These are phyloP conservation scores for Paramyrothecium sp. DNA, from an alignment of 2,329 filamentous ascomycete genomes.

Conservation along the genomic window DNA sequence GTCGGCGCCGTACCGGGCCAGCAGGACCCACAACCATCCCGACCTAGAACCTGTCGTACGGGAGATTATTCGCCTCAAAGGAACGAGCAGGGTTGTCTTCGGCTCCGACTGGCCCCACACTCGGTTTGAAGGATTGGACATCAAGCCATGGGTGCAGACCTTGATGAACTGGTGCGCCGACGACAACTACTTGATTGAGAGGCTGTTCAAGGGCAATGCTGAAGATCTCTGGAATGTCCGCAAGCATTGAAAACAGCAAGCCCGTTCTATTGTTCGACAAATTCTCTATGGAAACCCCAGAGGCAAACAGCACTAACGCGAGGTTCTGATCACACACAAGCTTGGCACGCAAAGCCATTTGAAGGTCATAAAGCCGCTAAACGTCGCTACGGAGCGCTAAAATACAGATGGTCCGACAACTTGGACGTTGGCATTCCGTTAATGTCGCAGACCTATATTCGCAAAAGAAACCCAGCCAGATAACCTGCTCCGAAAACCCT, in stretches of 20 bases:
- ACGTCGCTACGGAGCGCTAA: too few species aligned
- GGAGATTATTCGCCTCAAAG: conserved; percentile 44
- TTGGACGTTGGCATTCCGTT: too few species aligned
- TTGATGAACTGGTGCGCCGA: conserved; percentile 52
- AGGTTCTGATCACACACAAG: too few species aligned
- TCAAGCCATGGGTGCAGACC: conserved; percentile 41
- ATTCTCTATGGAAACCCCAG: background rate
- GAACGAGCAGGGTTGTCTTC: conserved; percentile 47
- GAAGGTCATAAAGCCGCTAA: too few species aligned
- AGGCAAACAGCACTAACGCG: background rate
- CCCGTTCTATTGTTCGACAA: background rate
- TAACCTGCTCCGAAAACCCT: too few species aligned
- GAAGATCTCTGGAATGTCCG: conserved; percentile 43
- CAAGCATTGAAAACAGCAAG: background rate
- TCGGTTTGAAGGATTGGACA: conserved; percentile 55
- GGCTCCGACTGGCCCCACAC: conserved; percentile 67
- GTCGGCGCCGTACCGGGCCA: conserved; percentile 57
- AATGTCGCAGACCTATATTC: too few species aligned
- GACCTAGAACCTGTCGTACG: conserved; percentile 46
- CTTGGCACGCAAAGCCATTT: too few species aligned
- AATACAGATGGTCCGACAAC: too few species aligned
- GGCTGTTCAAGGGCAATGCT: conserved; percentile 55
- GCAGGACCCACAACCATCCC: conserved; percentile 37
- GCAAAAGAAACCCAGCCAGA: too few species aligned
- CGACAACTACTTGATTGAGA: conserved; percentile 40